Evolutionary conservation across 2,329 filamentous ascomycete genomes (phyloP), one percentile per base, ranked within the genome.

Genomic region (Coleophoma cylindrospora): DNA sequence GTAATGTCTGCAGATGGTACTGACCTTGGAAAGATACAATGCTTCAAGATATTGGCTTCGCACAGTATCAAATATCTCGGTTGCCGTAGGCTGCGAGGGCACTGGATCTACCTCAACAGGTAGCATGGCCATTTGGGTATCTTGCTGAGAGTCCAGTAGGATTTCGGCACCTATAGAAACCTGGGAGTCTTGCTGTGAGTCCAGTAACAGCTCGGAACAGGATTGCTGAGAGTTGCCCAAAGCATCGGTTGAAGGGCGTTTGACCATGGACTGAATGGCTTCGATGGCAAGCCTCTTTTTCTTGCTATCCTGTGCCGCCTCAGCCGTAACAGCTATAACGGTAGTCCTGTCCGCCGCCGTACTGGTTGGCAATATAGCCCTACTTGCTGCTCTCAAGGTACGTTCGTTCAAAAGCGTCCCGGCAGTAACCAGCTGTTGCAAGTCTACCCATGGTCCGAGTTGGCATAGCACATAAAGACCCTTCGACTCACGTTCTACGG

Each of bases 391-490:
- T 49, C 63, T 64, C 36, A 65, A 52, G 40, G 67, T 49, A 22
- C 64, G 58, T 22, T 61, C 59, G 53, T 68, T 74, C 13, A 70
- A 70, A 2, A 71, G 74, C 0, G 77, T 79, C 37, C 81, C 79
- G 37, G 72, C 65, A 11, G 66, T 63, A 21, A 68, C 68, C 27
- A 91, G 69, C 7, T 73, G 68, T 34, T 76, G 73, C 47, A 86
- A 63, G 53, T 83, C 77, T 19, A 87, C 74, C 84, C 86, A 89
- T 17, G 71, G 66, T 2, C 81, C 84, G 40, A 94, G 70, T 59
- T 79, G 83, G 65, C 84, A 91, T 22, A 89, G 64, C 11, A 80
- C 79, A 64, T 88, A 91, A 3, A 86, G 70, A 1, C 77, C 76
- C 43, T 70, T 66, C 14, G 74, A 70, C 34, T 87, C 80, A 21